Evolutionary conservation across 2,329 filamentous ascomycete genomes (phyloP), one percentile per base, ranked within the genome.

Genomic region (Epichloe sp.): DNA sequence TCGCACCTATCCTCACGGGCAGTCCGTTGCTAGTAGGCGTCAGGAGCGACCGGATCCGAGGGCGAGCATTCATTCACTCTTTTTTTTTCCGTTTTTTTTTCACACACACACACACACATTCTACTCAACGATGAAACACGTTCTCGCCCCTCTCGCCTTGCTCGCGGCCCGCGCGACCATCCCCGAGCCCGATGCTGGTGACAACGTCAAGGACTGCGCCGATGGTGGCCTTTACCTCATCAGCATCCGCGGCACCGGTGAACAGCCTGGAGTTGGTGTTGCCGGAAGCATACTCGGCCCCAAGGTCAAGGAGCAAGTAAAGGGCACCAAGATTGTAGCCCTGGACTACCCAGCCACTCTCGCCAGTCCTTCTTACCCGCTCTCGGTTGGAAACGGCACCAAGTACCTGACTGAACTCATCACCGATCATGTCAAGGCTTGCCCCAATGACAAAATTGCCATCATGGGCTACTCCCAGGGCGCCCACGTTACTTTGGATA

Each of bases 391-490:
- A n/a, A 58, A 59, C 4, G 70, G 70, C 31, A 59, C 60, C 41
- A 42, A 59, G 42, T 60, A 57, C 36, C 53, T 71, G 59, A 64
- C 59, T 17, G 43, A 57, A 31, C 57, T 59, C 46, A 52, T 72
- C 41, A 55, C 55, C 12, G 52, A 57, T 21, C 71, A 72, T 53
- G 56, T 58, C 54, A 47, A 58, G 34, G 57, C 58, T 4, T 72
- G 70, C 40, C 68, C 69, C 7, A 54, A 63, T n/a, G 61, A 59
- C 49, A 70, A 71, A 59, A 60, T 72, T 46, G 69, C 67, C 4
- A 55, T 72, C 34, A 46, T 72, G 44, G 70, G 69, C 1, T 72
- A 68, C 53, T 72, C 70, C 2, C 70, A 72, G 64, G 70, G 70
- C 36, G 69, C 68, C 0, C 69, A 72, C 36, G 57, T 72, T 36